Evolutionary conservation across 2,329 filamentous ascomycete genomes (phyloP), one percentile per base, ranked within the genome.

Genomic region (Ascochyta pisi): DNA sequence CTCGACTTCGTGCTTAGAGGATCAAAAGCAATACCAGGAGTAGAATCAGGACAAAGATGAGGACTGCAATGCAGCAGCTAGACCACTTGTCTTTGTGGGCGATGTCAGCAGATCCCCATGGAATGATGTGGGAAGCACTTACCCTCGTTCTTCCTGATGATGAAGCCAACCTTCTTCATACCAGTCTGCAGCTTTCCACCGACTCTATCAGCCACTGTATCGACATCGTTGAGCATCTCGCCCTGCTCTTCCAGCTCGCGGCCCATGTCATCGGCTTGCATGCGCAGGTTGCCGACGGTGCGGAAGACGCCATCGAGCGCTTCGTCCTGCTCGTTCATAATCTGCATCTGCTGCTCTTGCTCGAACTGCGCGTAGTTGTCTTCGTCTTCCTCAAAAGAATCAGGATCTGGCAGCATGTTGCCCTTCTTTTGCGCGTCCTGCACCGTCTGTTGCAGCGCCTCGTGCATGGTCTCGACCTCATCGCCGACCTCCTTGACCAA

Each of bases 191-290:
- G 77, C 72, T 95, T 88, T 1, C 91, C 90, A 13, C 91, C 90
- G 1, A 99, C 92, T 31, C 94, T 84, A 74, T 98, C 93, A 4
- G 91, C 92, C 53, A 96, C 82, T 27, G 83, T 84, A 76, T 98
- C 94, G 37, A 96, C 89, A 48, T 90, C 88, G 61, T 95, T 88
- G 54, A 99, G 82, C 84, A 98, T 89, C 75, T 92, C 91, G 22
- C 84, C 84, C 82, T 99, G 95, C 79, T 99, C 95, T 77, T 97
- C 96, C 41, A 99, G 82, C 80, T 99, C 95, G 54, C 94, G 83
- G 1, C 95, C 94, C 94, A 99, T 99, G 66, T 92, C 91, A 76
- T 96, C 89, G 1, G 95, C 96, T 82, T 98, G 95, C 71, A 89
- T 84, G 52, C 94, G 83, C 71, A 99, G 78, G 73, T 92, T 97